phyloP scores from a whole-genome alignment of 805 yeast species.

The Gaillardinia entomophila region DNA sequence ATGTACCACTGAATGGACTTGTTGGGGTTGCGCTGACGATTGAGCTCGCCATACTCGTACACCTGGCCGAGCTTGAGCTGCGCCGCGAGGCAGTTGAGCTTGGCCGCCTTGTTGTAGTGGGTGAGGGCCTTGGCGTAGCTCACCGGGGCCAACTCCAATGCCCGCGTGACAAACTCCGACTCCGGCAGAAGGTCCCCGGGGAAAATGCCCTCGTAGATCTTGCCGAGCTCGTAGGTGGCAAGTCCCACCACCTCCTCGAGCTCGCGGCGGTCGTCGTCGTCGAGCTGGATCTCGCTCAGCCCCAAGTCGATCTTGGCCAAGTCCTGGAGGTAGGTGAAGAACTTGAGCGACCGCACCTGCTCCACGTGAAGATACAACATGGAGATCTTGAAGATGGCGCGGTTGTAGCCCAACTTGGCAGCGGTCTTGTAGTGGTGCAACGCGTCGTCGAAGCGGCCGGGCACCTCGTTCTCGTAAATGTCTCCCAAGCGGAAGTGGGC shows the following conservation, averaged over 20 bases:
- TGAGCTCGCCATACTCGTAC: slow-evolving; percentile 38
- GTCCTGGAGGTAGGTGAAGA: slow-evolving; percentile 28
- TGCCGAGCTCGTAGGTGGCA: slow-evolving; percentile 37
- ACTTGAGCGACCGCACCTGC: slow-evolving; percentile 27
- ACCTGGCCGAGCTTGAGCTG: slow-evolving; percentile 38
- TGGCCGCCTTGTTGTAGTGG: slow-evolving; percentile 38
- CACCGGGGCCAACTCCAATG: slow-evolving; percentile 35
- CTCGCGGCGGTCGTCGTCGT: slow-evolving; percentile 35
- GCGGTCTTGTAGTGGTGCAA: slow-evolving; percentile 28
- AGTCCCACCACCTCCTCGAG: slow-evolving; percentile 35
- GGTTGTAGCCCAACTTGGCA: slow-evolving; percentile 38
- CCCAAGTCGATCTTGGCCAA: slow-evolving; percentile 32
- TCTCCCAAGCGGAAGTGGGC: slow-evolving; percentile 36
- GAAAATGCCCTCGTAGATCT: slow-evolving; percentile 39
- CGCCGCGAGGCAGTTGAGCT: slow-evolving; percentile 32
- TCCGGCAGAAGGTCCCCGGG: slow-evolving; percentile 36
- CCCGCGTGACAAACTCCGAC: slow-evolving; percentile 28
- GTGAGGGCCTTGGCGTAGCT: slow-evolving; percentile 36
- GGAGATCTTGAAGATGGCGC: slow-evolving; percentile 39
- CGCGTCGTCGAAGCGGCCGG: slow-evolving; percentile 26
- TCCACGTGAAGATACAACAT: slow-evolving; percentile 31
- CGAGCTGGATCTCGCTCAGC: slow-evolving; percentile 25
- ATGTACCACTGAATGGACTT: slow-evolving; percentile 42
- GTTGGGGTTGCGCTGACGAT: slow-evolving; percentile 31
- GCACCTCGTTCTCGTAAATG: slow-evolving; percentile 28